These are phyloP conservation scores for Raphanus sativus DNA, from an alignment of 345 rosid genomes.

Conservation along the genomic window DNA sequence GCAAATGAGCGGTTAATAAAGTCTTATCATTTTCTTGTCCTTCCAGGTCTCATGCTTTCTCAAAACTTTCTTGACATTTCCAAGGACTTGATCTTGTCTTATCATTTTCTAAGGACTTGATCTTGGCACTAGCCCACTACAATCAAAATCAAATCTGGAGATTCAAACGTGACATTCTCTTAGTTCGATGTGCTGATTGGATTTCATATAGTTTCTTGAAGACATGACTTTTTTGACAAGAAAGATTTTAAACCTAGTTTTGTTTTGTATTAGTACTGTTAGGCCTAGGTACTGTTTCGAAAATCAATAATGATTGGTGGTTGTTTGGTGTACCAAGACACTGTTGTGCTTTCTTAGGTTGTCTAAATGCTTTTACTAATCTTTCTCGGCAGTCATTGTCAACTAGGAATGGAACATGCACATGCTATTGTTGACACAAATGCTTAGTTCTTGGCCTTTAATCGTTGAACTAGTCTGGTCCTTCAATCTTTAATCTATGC, in stretches of 20 bases:
- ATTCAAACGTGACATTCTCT: too few species aligned
- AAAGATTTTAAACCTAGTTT: background rate
- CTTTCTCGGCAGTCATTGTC: conserved; percentile 21
- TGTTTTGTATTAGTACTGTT: conserved; percentile 9
- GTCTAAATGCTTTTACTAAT: background rate
- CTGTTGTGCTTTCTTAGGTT: conserved; percentile 18
- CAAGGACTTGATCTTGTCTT: too few species aligned
- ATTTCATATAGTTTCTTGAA: conserved; percentile 14
- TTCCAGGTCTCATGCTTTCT: conserved; percentile 8
- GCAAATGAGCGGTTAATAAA: background rate
- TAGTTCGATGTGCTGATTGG: too few species aligned
- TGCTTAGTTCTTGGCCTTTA: conserved; percentile 24
- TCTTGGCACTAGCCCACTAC: background rate
- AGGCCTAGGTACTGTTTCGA: conserved; percentile 18
- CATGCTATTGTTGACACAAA: conserved; percentile 31
- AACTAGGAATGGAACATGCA: conserved; percentile 29
- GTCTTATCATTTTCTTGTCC: background rate
- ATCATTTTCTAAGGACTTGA: too few species aligned
- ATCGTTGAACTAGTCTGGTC: conserved; percentile 15
- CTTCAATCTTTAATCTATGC: conserved; percentile 24
- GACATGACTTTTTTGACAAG: background rate
- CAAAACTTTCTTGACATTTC: background rate
- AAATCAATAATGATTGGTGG: conserved; percentile 29
- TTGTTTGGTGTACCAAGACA: conserved; percentile 29
- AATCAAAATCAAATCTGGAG: background rate